Evolutionary conservation across 2,329 filamentous ascomycete genomes (phyloP), one percentile per base, ranked within the genome.

Genomic region (Alternaria gaisen): DNA sequence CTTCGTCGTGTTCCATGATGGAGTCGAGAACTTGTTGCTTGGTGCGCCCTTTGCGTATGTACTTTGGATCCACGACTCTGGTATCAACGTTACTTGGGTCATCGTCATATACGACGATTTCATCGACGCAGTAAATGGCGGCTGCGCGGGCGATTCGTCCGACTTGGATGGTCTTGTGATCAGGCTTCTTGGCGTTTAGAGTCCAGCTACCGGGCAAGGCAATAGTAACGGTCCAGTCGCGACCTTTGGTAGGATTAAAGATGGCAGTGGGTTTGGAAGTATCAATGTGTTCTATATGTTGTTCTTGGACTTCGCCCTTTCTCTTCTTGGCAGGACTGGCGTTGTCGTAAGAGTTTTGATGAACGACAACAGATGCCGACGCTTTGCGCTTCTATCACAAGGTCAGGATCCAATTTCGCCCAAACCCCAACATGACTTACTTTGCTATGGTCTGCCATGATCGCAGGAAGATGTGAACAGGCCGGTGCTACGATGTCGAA

Each of bases 31-130:
- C 71, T 44, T 80, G 88, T 54, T 72, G 63, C 85, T 70, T 82
- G 78, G 48, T 83, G 14, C 63, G 63, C 1, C 60, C 62, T 60
- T 69, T 67, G 38, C 63, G 63, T 2, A 64, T 63, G 53, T 74
- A 71, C 28, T 67, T 64, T 9, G 61, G 46, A 20, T 66, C 63
- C n/a, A 72, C 63, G 6, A 73, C 67, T 20, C 66, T 64, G 51
- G 66, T 64, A 3, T 69, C 61, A 14, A 75, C 63, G 16, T 58
- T 77, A 65, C 36, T 64, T 43, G 84, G 80, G n/a, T 84, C 85
- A 79, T 96, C 93, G 73, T 94, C 88, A 77, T 91, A 97, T 56
- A 97, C 82, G 52, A 97, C 84, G 30, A 96, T 85, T 80, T 97
- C 93, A 75, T 97, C 93, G 67, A 97, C 86, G 72, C 87, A 90